Evolutionary conservation across 768 basidiomycete species (phyloP).

Genomic region (Boletus bicolor): DNA sequence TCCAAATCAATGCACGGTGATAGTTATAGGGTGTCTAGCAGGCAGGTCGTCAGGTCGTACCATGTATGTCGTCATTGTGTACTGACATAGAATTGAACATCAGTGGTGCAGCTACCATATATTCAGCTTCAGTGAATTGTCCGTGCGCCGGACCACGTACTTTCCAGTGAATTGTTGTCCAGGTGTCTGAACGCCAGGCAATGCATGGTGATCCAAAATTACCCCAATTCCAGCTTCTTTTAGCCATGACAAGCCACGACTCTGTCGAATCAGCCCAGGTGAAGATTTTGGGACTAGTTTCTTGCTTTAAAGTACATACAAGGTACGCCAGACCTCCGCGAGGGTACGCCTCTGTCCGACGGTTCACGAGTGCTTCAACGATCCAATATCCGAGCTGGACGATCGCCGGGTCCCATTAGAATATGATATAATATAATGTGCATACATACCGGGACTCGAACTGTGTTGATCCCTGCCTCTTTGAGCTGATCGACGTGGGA

Average conservation of each 20-base stretch:
- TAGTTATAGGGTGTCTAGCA: constrained; percentile 63
- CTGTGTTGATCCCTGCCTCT: constrained; percentile 64
- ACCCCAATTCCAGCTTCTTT: constrained; percentile 59
- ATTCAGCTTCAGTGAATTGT: background rate
- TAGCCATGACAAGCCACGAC: constrained; percentile 59
- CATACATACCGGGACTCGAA: constrained; percentile 64
- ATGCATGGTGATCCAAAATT: constrained; percentile 68
- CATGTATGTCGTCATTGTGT: background rate
- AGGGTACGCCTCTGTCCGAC: constrained; percentile 58
- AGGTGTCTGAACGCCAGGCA: constrained; percentile 64
- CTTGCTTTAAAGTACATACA: constrained; percentile 36
- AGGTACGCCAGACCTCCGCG: constrained; percentile 66
- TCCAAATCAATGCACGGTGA: constrained; percentile 76
- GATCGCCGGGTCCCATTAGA: background rate
- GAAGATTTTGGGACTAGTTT: background rate
- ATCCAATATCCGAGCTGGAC: constrained; percentile 79
- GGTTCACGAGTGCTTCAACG: constrained; percentile 66
- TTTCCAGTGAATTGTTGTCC: constrained; percentile 67
- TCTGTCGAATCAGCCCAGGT: constrained; percentile 36
- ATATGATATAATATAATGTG: background rate
- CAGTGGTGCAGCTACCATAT: constrained; percentile 53
- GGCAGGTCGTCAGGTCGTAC: constrained; percentile 1
- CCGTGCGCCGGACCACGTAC: constrained; percentile 33
- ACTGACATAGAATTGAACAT: constrained; percentile 73
- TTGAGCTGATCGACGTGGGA: constrained; percentile 54